Evolutionary conservation across 2,329 filamentous ascomycete genomes (phyloP).

Genomic region (Chrysoporthe deuterocubensis): DNA sequence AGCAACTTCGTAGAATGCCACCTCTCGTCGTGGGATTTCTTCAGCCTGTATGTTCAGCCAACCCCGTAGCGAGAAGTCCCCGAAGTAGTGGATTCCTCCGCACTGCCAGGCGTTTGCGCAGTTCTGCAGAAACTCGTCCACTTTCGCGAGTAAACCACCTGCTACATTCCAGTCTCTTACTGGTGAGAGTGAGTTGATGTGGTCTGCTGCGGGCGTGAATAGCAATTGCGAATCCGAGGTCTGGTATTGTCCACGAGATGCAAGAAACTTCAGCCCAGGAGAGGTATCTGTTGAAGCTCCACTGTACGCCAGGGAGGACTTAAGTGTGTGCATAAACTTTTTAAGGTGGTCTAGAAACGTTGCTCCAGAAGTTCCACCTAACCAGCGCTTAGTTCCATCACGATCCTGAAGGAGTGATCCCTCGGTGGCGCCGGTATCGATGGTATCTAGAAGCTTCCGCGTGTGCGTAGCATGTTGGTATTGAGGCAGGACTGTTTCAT

Average conservation of each 20-base stretch:
- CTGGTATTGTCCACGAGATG: constrained; percentile 50
- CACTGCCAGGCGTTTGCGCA: constrained; percentile 46
- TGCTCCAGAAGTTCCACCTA: constrained; percentile 54
- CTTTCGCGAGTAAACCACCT: constrained; percentile 42
- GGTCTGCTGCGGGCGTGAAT: constrained; percentile 33
- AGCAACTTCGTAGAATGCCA: constrained; percentile 51
- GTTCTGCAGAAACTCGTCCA: constrained; percentile 51
- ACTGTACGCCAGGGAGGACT: constrained; percentile 37
- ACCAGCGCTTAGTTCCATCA: constrained; percentile 49
- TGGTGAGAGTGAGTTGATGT: not conserved
- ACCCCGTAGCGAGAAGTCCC: constrained; percentile 34
- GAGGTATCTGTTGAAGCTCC: constrained; percentile 25
- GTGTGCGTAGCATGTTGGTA: constrained; percentile 11
- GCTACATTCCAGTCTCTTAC: constrained; percentile 39
- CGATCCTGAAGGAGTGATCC: constrained; percentile 50
- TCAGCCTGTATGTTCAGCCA: constrained; percentile 21
- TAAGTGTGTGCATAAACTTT: constrained; percentile 48
- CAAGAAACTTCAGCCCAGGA: constrained; percentile 42
- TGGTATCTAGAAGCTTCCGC: not conserved
- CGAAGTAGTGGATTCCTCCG: constrained; percentile 53
- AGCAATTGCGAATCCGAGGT: constrained; percentile 51
- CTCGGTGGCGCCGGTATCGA: constrained; percentile 32
- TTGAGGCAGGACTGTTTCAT: constrained; percentile 6
- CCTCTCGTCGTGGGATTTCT: constrained; percentile 34
- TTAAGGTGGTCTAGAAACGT: constrained; percentile 55